Evolutionary conservation across 805 yeast genomes (phyloP), one percentile per base, ranked within the genome.

Genomic region (Kuraishia capsulata): DNA sequence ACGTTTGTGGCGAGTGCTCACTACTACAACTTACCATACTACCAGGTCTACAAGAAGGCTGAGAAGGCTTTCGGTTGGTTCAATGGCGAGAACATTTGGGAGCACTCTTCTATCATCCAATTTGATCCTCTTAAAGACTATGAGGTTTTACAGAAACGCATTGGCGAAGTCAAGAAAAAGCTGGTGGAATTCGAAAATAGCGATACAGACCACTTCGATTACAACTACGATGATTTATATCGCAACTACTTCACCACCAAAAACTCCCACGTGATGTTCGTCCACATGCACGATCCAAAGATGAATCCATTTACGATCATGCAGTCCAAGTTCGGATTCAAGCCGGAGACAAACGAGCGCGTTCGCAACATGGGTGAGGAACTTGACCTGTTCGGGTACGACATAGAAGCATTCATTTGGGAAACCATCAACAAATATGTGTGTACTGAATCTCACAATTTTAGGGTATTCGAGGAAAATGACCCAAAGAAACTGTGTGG

Each of bases 1-100:
- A 81, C 89, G 1, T 77, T 78, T 42, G 63, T 80, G 41, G 85
- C 88, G 0, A 83, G 88, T 2, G 83, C 88, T 5, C 65, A 68
- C 33, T 69, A 70, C 16, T 61, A 69, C 38, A 59, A 62, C 3
- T 53, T 67, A 36, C 65, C 69, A 2, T 77, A 67, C 46, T 77
- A 78, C 48, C 83, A 78, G 56, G 66, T 71, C 6, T 65, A 68
- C 41, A 65, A 69, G 34, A 56, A 43, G 42, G 49, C 59, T 9
- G 62, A 57, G 38, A 44, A 53, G 34, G 54, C 56, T 10, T 57
- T 41, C 40, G 62, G 62, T 20, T 58, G 61, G 61, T 56, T 43
- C 39, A 56, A 52, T 33, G 38, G 43, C 8, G 56, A 44, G 19
- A 54, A 49, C 17, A 57, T 54, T 31, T 60, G 44, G 40, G 61